These are phyloP conservation scores for Cryptococcus deneoformans DNA, from an alignment of 1,284 basidiomycete genomes.

Conservation along the genomic window DNA sequence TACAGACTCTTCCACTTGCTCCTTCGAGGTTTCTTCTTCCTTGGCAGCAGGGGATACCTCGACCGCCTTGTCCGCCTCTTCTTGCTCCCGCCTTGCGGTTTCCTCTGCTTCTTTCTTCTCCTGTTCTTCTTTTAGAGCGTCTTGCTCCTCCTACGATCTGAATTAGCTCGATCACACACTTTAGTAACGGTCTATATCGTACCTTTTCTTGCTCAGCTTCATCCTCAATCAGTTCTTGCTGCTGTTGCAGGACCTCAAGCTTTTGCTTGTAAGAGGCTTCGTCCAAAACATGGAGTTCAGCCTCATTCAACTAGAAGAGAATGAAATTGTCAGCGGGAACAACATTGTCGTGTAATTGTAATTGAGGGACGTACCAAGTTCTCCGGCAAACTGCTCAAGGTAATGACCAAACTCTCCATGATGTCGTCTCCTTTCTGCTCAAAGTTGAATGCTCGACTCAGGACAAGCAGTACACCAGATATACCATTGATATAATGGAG, in stretches of 20 bases:
- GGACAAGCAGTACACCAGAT: slow-evolving; percentile 88
- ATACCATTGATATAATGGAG: slow-evolving; percentile 81
- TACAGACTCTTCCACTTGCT: slow-evolving; percentile 12
- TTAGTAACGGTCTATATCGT: background rate
- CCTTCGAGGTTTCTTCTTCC: slow-evolving; percentile 3
- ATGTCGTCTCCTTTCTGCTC: slow-evolving; percentile 79
- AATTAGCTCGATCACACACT: background rate
- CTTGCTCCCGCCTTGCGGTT: slow-evolving; percentile 56
- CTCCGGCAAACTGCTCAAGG: slow-evolving; percentile 90
- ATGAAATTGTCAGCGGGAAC: background rate
- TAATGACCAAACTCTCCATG: slow-evolving; percentile 80
- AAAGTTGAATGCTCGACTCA: slow-evolving; percentile 93
- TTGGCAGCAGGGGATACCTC: too few species aligned
- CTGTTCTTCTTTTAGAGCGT: slow-evolving; percentile 78
- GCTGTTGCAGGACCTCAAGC: slow-evolving; percentile 94
- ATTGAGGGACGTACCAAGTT: slow-evolving; percentile 65
- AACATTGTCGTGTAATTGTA: slow-evolving; percentile 3
- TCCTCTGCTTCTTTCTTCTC: slow-evolving; percentile 63
- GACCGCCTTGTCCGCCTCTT: slow-evolving; percentile 41
- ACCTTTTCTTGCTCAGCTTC: slow-evolving; percentile 93
- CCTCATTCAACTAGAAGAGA: slow-evolving; percentile 76
- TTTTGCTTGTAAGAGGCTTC: slow-evolving; percentile 98
- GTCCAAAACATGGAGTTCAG: slow-evolving; percentile 91
- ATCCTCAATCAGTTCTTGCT: slow-evolving; percentile 99
- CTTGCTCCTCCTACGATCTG: slow-evolving; percentile 69